Base-by-base conservation (phyloP, 768 basidiomycete genomes). In the Pluteus cervinus region DNA sequence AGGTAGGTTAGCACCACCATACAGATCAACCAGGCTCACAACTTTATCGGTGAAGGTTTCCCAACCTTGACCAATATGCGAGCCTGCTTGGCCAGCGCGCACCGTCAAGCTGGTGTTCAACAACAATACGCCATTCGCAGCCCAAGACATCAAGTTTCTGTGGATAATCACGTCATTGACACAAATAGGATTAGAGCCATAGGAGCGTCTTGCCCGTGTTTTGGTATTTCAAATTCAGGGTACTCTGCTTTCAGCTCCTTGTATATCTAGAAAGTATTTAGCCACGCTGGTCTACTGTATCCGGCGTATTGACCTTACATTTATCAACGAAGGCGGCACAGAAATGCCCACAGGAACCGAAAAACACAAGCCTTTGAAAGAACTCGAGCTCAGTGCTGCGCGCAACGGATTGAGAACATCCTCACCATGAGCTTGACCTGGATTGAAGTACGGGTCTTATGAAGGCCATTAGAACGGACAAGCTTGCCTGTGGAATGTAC, bases 61-160 rank as follows among this genome's bases (percentile, higher is more conserved):
- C 93, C 93, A 96, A 39, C 93, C 93, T 57, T 71, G 80, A 49
- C 77, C 75, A 26, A 80, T 74, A 59, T 96, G 93, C 36, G 90
- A 91, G 24, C 75, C 86, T 12, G 93, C 76, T 39, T 73, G 49
- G 40, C 72, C 71, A 1, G 85, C 83, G 37, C 76, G 74, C 25
- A 96, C 93, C 2, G 93, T 94, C 33, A 97, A 70, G 42, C 81
- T 85, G n/a, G 90, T 87, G 64, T 96, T 97, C 32, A 96, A 74
- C 58, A 94, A 74, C 42, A 96, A 68, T 26, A 97, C 92, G 35
- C 93, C 93, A 40, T 82, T 81, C 42, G 76, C 66, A 1, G 91
- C 88, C 84, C 89, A 91, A 14, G 68, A 57, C 5, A 76, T 75
- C 29, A 97, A 69, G 53, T 90, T 86, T 40, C 93, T 91, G 50